Evolutionary conservation across 192 early-diverging fungal species (phyloP).

Genomic region (Podila horticola): DNA sequence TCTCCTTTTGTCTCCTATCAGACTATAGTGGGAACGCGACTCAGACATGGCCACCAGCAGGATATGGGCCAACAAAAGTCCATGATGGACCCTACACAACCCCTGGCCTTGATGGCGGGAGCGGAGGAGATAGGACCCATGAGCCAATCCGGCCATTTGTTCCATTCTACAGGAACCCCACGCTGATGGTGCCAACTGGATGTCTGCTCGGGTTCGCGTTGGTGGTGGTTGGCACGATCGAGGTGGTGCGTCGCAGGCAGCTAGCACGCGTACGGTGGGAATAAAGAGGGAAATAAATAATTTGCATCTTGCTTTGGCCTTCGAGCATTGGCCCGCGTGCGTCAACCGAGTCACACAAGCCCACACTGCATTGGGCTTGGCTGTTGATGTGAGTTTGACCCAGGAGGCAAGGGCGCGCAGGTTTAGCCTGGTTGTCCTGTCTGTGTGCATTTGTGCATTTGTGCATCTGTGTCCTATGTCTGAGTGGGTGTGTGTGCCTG

Average conservation of each 20-base stretch:
- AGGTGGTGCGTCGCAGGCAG: slow-evolving; percentile 24
- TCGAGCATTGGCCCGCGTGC: background rate
- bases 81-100: slow-evolving; percentile 23
- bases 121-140: background rate
- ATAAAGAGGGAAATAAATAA: background rate
- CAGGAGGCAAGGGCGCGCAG: too few relatives aligned
- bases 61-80: slow-evolving; percentile 38
- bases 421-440: too few relatives aligned
- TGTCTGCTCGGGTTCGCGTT: slow-evolving; percentile 32
- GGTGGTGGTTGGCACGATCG: slow-evolving; percentile 9
- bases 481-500: too few relatives aligned
- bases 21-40: slow-evolving; percentile 26
- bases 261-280: slow-evolving; percentile 29
- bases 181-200: slow-evolving; percentile 31
- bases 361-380: too few relatives aligned
- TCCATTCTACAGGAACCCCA: slow-evolving; percentile 34
- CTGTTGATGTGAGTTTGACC: too few relatives aligned
- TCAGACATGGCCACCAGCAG: slow-evolving; percentile 39
- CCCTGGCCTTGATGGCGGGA: slow-evolving; percentile 15
- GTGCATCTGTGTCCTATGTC: too few relatives aligned
- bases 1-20: background rate
- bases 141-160: slow-evolving; percentile 18
- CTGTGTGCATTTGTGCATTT: too few relatives aligned
- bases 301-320: background rate
- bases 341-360: background rate